Percentiles rank a stretch among this genome's conserved stretches.
These are phyloP conservation scores for Ascochyta lentis DNA, from an alignment of 2,329 filamentous ascomycete genomes.

Conservation along the genomic window DNA sequence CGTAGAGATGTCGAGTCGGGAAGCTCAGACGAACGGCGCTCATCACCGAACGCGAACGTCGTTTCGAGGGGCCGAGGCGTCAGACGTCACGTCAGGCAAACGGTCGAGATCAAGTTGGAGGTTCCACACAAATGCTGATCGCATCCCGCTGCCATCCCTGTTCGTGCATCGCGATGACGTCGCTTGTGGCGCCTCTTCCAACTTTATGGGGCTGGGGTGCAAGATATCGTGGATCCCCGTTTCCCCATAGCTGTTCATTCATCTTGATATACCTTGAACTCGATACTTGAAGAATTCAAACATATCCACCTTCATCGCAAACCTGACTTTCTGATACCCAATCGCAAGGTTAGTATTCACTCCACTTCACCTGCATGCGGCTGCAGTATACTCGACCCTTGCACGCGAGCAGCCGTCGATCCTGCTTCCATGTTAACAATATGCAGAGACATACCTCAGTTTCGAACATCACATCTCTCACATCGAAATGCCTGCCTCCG, in stretches of 20 bases:
- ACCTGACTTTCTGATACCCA: neutral
- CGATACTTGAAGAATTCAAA: neutral
- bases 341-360: slow-evolving; percentile 24
- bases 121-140: slow-evolving; percentile 30
- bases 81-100: slow-evolving; percentile 17
- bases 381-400: slow-evolving; percentile 18
- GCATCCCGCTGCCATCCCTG: slow-evolving; percentile 26
- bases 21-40: slow-evolving; percentile 5
- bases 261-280: slow-evolving; percentile 9
- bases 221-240: slow-evolving; percentile 30
- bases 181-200: slow-evolving; percentile 42
- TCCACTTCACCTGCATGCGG: slow-evolving; percentile 5
- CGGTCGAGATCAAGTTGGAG: slow-evolving; percentile 32
- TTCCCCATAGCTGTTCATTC: slow-evolving; percentile 20
- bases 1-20: neutral
- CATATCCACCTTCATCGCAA: slow-evolving; percentile 3
- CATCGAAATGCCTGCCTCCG: slow-evolving; percentile 44
- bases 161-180: slow-evolving; percentile 39
- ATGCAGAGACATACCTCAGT: neutral
- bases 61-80: slow-evolving; percentile 18
- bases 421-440: neutral
- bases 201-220: slow-evolving; percentile 35
- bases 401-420: slow-evolving; percentile 27
- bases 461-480: neutral
- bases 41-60: slow-evolving; percentile 21